Base-by-base conservation (phyloP, 2,329 filamentous ascomycete species). In the Clonostachys byssicola region DNA sequence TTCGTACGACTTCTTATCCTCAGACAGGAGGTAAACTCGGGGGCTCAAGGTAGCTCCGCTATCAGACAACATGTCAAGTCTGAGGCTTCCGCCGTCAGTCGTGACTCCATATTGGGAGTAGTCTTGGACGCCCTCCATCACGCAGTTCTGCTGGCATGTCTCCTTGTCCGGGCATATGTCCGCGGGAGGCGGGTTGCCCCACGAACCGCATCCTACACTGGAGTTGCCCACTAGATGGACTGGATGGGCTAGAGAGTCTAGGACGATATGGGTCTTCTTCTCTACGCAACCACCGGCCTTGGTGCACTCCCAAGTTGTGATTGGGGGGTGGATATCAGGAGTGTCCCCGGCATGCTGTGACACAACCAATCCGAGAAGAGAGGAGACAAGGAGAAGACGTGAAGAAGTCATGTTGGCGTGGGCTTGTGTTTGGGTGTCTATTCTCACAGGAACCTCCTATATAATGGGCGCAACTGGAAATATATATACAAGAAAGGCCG, bases 11-110 rank as follows among this genome's bases (percentile, higher is more conserved):
- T 71, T 67, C 50, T 81, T 74, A 49, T 73, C 68, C 54, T 55
- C 64, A 49, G 72, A 71, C 56, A 86, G 71, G 14, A 86, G 69
- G 59, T 85, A 86, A 23, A 84, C 64, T 42, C 83, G 73, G 7
- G 80, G 66, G 47, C 45, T 39, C 18, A 56, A 42, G 6, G 41
- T 41, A 17, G 55, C 53, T 36, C 56, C 56, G 41, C 51, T 45
- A 34, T 56, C 51, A 30, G 46, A 43, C 14, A 64, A 56, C 44
- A 57, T 56, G 42, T 65, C 55, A 7, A 70, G 58, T 8, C 54
- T 58, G 16, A 70, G 56, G 18, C 51, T 51, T 5, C 36, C 49
- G 2, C 63, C 66, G 6, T 60, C 54, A 3, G 66, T 66, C 23
- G 45, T 57, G 42, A 70, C 55, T 6, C 66, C 66, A 33, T 58